Percentiles rank a stretch among this genome's conserved stretches.
Conservation (phyloP, 352 stramenopile species). For the Globisporangium carolinianum region DNA sequence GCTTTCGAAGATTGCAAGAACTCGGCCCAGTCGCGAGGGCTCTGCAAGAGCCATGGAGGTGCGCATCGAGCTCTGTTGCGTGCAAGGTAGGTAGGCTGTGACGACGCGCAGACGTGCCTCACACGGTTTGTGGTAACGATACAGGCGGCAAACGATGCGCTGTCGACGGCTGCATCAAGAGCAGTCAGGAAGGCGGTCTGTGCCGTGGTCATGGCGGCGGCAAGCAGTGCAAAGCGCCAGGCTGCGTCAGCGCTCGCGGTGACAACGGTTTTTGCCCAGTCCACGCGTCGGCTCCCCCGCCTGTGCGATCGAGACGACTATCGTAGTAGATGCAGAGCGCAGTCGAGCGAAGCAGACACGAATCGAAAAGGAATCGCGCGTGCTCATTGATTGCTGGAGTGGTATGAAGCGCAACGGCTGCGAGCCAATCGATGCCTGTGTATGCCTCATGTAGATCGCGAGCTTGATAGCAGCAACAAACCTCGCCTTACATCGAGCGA, state of each 20-base stretch:
- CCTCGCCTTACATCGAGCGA: no score
- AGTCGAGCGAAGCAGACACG: no score
- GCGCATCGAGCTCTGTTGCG: not conserved
- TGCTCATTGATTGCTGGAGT: no score
- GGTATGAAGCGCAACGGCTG: no score
- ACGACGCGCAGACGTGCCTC: not conserved
- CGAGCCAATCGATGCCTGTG: no score
- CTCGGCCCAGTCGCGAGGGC: conserved; percentile 68
- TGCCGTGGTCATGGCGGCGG: conserved; percentile 55
- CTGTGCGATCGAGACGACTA: not conserved
- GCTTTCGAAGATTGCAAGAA: conserved; percentile 58
- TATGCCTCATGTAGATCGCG: no score
- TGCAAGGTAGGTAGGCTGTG: not conserved
- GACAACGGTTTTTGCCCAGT: conserved; percentile 20
- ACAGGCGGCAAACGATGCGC: conserved; percentile 64
- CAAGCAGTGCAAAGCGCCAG: conserved; percentile 20
- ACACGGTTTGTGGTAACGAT: not conserved
- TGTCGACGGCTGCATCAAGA: conserved; percentile 51
- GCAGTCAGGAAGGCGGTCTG: conserved; percentile 58
- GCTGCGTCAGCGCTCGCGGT: conserved; percentile 23
- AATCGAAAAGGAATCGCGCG: no score
- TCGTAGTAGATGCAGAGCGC: not conserved
- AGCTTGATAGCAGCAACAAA: no score
- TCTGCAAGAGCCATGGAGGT: conserved; percentile 87
- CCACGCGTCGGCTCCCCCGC: not conserved